Evolutionary conservation across 2,329 filamentous ascomycete genomes (phyloP), one percentile per base, ranked within the genome.

Genomic region (Botrytis sinoallii): DNA sequence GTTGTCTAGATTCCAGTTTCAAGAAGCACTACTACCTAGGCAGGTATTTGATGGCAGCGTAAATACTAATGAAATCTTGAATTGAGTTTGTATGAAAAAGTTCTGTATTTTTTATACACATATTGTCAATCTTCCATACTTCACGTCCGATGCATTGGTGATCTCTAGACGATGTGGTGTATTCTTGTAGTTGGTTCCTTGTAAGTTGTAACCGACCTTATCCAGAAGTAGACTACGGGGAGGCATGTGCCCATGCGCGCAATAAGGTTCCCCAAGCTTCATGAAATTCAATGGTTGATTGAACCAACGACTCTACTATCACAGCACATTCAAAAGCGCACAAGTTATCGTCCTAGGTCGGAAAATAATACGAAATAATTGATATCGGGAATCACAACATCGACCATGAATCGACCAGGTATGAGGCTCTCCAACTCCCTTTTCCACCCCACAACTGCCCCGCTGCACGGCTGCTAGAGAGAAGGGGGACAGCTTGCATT

Each of bases 381-480:
- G 25, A 38, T 44, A 29, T 40, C 10, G 25, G 63, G 22, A 42
- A 40, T 35, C 74, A 42, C 46, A 65, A 25, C 67, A 59, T 68
- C 68, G 73, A 77, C 71, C 72, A 81, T 81, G 80, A 81, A 81
- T 76, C 78, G 80, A 77, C 79, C 79, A 80, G 79, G 80, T 81
- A 80, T 76, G 79, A 71, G 76, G 69, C 55, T 75, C 74, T 75
- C 60, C 42, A 59, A 76, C 75, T 38, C 74, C 75, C 74, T 74
- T 74, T 77, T 73, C 73, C 75, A 74, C 75, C 75, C 75, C 76
- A 74, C 76, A 75, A 44, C 73, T 76, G 77, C 79, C 79, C 78
- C 79, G 77, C 79, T 75, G 74, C 71, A 70, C 71, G 65, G 55
- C 72, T 72, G 59, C 74, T 32, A 69, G 16, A 70, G 35, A 70